These are phyloP conservation scores for Calcarisporium arbuscula DNA, from an alignment of 2,329 filamentous ascomycete genomes.

Conservation along the genomic window DNA sequence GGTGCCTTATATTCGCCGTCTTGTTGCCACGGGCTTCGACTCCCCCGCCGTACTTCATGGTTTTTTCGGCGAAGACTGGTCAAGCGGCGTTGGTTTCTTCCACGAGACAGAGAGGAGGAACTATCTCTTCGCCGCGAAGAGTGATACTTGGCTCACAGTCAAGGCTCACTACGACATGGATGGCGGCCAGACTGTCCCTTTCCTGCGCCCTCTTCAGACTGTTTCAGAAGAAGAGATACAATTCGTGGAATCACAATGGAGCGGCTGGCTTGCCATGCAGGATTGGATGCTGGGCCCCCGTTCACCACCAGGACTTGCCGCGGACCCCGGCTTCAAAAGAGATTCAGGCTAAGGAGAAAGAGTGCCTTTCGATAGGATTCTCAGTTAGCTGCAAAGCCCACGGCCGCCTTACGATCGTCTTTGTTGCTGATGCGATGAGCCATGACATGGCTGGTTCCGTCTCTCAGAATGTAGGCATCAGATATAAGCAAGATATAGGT, in stretches of 20 bases:
- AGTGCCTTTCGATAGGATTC: no score
- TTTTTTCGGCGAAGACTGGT: constrained; percentile 96
- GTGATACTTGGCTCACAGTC: constrained; percentile 80
- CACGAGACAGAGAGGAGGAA: constrained; percentile 89
- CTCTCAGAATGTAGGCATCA: no score
- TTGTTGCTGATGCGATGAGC: no score
- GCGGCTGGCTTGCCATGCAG: constrained; percentile 92
- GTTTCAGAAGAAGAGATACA: constrained; percentile 75
- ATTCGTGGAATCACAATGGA: constrained; percentile 79
- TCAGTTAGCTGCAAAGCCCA: no score
- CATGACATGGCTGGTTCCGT: no score
- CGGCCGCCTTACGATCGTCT: no score
- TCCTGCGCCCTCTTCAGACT: constrained; percentile 74
- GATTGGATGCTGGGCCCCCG: constrained; percentile 96
- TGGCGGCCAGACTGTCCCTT: constrained; percentile 77
- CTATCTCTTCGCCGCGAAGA: constrained; percentile 92
- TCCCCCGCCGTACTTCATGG: constrained; percentile 80
- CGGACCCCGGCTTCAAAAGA: no score
- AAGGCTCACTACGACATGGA: constrained; percentile 88
- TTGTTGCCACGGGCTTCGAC: constrained; percentile 90
- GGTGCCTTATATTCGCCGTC: constrained; percentile 81
- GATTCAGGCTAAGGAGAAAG: background rate
- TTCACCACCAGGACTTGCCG: constrained; percentile 54
- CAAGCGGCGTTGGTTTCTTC: constrained; percentile 68
- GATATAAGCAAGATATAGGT: no score